phyloP scores from a whole-genome alignment of 352 stramenopile species.

The Phytophthora pseudosyringae region DNA sequence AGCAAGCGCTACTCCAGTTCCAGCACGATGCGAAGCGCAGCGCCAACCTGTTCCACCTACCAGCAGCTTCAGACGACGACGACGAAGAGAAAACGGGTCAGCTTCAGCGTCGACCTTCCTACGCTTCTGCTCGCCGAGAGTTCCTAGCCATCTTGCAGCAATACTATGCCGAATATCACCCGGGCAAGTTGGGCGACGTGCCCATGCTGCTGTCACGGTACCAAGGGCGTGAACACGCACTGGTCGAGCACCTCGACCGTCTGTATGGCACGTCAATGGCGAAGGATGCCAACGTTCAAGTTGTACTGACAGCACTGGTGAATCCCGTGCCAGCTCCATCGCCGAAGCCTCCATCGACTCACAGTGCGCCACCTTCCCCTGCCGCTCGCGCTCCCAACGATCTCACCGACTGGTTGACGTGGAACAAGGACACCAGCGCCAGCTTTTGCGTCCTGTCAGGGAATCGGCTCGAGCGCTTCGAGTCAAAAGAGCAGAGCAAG shows the following conservation, averaged over 20 bases:
- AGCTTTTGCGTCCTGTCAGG: constrained; percentile 57
- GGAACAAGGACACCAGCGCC: constrained; percentile 34
- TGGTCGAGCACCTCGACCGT: constrained; percentile 70
- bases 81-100: constrained; percentile 1
- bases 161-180: constrained; percentile 69
- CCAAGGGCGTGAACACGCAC: constrained; percentile 49
- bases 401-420: constrained; percentile 45
- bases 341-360: background rate
- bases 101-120: constrained; percentile 15
- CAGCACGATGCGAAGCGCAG: constrained; percentile 27
- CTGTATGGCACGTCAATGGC: constrained; percentile 65
- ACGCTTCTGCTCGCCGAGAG: constrained; percentile 21
- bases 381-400: constrained; percentile 18
- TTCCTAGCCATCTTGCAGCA: constrained; percentile 49
- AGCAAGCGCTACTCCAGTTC: constrained; percentile 48
- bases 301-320: constrained; percentile 37
- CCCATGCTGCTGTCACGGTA: constrained; percentile 61
- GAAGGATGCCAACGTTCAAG: constrained; percentile 37
- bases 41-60: constrained; percentile 23
- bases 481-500: constrained; percentile 47
- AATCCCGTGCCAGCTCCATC: constrained; percentile 1
- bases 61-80: constrained; percentile 37
- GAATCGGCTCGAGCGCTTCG: constrained; percentile 61
- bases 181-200: constrained; percentile 65
- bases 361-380: constrained; percentile 38